Evolutionary conservation across 768 basidiomycete genomes (phyloP).

Genomic region (Leccinellum luteum): DNA sequence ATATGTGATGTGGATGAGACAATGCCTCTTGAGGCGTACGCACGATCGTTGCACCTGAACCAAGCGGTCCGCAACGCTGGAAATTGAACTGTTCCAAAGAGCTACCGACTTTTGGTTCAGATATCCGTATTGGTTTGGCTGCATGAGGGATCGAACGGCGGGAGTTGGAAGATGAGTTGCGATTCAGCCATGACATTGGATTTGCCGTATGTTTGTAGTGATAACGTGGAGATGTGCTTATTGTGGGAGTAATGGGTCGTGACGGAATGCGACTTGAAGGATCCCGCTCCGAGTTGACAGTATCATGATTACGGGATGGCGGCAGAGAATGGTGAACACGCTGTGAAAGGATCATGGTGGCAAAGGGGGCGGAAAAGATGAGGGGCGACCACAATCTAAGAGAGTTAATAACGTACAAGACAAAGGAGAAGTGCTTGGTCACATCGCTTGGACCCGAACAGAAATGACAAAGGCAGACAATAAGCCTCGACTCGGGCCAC

Average conservation of each 20-base stretch:
- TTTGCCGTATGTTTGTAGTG: conserved; percentile 38
- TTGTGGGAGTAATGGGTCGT: conserved; percentile 27
- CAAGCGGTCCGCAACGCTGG: conserved; percentile 50
- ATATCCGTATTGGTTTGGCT: conserved; percentile 40
- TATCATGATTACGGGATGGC: conserved; percentile 9
- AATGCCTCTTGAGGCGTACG: conserved; percentile 80
- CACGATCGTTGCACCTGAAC: conserved; percentile 73
- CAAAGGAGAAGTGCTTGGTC: conserved; percentile 9
- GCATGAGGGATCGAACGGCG: conserved; percentile 24
- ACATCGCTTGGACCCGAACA: conserved; percentile 7
- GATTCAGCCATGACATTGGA: conserved; percentile 43
- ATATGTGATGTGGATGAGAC: conserved; percentile 24
- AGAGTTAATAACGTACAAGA: conserved; percentile 9
- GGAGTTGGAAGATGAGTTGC: conserved; percentile 35
- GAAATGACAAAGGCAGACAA: conserved; percentile 14
- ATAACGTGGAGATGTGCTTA: conserved; percentile 26
- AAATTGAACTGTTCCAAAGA: conserved; percentile 30
- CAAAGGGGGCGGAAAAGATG: not conserved
- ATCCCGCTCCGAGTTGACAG: conserved; percentile 27
- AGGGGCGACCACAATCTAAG: not conserved
- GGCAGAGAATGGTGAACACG: conserved; percentile 20
- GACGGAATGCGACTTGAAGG: conserved; percentile 12
- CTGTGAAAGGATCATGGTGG: conserved; percentile 27
- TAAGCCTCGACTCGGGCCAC: not conserved
- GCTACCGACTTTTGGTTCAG: conserved; percentile 40